Percentiles rank a stretch among this genome's conserved stretches.
Evolutionary conservation across 495 filamentous ascomycete genomes (phyloP).

Genomic region (Aspergillus carlsbadensis): DNA sequence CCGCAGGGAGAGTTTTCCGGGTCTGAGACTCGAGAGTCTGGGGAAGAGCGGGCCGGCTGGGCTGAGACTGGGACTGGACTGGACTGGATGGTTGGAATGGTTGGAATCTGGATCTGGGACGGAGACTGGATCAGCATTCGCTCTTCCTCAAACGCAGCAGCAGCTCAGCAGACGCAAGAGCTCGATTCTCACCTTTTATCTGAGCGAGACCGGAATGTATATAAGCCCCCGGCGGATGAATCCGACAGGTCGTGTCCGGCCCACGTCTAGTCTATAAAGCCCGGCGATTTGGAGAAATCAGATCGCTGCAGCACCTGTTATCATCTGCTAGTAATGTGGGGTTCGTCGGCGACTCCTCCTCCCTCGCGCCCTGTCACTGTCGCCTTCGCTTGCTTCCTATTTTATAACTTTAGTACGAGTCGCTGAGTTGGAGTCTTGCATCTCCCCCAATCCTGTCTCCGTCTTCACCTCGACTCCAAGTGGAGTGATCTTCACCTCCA

Average conservation of each 20-base stretch:
- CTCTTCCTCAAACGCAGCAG: background rate
- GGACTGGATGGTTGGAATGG: too few species aligned
- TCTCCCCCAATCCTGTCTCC: background rate
- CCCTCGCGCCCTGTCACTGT: background rate
- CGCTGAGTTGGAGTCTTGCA: background rate
- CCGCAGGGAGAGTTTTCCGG: too few species aligned
- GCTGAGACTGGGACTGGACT: too few species aligned
- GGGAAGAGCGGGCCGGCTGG: too few species aligned
- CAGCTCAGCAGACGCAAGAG: background rate
- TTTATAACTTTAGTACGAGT: background rate
- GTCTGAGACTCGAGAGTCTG: too few species aligned
- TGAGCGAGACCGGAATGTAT: background rate
- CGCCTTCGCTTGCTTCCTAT: background rate
- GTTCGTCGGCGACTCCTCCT: conserved; percentile 3
- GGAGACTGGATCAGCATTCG: too few species aligned
- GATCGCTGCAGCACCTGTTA: background rate
- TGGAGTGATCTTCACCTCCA: conserved; percentile 3
- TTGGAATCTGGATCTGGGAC: too few species aligned
- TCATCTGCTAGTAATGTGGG: conserved; percentile 7
- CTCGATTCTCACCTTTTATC: too few species aligned
- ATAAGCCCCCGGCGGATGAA: background rate
- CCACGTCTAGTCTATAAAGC: background rate
- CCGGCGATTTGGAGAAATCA: conserved; percentile 3
- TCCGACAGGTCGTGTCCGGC: background rate
- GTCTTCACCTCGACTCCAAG: conserved; percentile 5